Base-by-base conservation (phyloP, 192 early-diverging fungal species). In the Kappamyces sp. region DNA sequence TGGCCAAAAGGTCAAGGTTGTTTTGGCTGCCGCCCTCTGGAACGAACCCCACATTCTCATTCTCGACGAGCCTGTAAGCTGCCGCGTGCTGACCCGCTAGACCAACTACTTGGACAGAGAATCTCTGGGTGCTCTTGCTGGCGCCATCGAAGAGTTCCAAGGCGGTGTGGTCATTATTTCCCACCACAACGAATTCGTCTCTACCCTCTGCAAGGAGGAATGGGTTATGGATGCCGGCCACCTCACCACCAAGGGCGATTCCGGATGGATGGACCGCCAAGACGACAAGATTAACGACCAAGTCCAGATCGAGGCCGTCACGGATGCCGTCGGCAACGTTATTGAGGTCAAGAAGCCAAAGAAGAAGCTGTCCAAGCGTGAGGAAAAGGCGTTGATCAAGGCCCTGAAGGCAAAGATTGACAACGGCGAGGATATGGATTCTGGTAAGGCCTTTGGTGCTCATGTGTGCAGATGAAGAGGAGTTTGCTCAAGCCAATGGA, bases 21-120 rank as follows among this genome's bases (percentile, higher is more conserved):
- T 91, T 36, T 78, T 91, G 66, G 87, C 79, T 47, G 87, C 85
- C 60, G 87, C 88, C 47, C 79, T 91, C 77, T 89, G 88, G 87
- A 84, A 86, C 67, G 79, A 85, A 66, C 93, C 93, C 49, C 91
- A 94, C 69, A 86, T 91, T 65, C 84, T 94, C 65, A 81, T 94
- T 59, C 78, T 94, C 54, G 91, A 94, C 69, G 88, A 90, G 79
- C 88, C 88, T 59, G 88, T 75, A 57, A 80, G 77, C 64, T 86
- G 76, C 42, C 34, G 85, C 47, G 77, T 87, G 0, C 65, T 87
- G 42, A 81, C 84, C 69, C 64, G 83, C 67, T 71, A 79, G 45
- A 79, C 84, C 68, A 71, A 87, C 71, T 87, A 75, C 70, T 71
- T 88, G 72, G 84, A 87, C 67, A 73, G 85, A 45, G 87, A 89